Conservation (phyloP, 495 filamentous ascomycete genomes). For the Aspergillus hancockii region DNA sequence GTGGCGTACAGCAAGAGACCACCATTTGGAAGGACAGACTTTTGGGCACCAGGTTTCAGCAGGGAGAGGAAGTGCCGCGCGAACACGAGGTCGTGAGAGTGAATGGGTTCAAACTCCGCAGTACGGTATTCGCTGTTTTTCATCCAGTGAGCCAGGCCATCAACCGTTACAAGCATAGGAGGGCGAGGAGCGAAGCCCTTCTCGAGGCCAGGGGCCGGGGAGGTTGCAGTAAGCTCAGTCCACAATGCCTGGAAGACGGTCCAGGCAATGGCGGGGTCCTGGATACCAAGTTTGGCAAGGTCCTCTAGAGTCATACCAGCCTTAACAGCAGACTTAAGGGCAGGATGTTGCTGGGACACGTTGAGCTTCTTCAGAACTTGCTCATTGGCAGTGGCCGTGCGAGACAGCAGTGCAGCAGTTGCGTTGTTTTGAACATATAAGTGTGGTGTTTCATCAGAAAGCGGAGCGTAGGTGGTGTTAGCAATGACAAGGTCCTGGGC, state of each 20-base stretch:
- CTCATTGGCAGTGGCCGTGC: conserved; percentile 73
- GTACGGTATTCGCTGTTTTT: conserved; percentile 69
- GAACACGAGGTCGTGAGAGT: conserved; percentile 82
- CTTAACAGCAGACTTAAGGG: conserved; percentile 53
- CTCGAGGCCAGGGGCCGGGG: conserved; percentile 42
- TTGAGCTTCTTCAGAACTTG: conserved; percentile 58
- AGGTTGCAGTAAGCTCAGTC: conserved; percentile 68
- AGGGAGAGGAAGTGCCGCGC: conserved; percentile 73
- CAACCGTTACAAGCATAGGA: conserved; percentile 75
- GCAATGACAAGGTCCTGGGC: conserved; percentile 79
- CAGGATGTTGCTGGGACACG: conserved; percentile 61
- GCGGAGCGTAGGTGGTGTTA: conserved; percentile 73
- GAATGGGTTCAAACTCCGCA: conserved; percentile 67
- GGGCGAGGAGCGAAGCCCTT: conserved; percentile 58
- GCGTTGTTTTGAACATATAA: conserved; percentile 79
- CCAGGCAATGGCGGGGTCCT: conserved; percentile 76
- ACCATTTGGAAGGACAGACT: conserved; percentile 65
- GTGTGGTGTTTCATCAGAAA: conserved; percentile 56
- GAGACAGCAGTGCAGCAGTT: conserved; percentile 66
- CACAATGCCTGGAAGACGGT: conserved; percentile 80
- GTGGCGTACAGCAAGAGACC: conserved; percentile 77
- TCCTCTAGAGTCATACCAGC: conserved; percentile 63
- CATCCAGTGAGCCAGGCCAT: conserved; percentile 82
- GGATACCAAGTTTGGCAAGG: conserved; percentile 67
- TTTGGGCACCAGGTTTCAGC: conserved; percentile 53